Conservation (phyloP, 2,329 filamentous ascomycete genomes). For the Dryadomyces quercivorus region DNA sequence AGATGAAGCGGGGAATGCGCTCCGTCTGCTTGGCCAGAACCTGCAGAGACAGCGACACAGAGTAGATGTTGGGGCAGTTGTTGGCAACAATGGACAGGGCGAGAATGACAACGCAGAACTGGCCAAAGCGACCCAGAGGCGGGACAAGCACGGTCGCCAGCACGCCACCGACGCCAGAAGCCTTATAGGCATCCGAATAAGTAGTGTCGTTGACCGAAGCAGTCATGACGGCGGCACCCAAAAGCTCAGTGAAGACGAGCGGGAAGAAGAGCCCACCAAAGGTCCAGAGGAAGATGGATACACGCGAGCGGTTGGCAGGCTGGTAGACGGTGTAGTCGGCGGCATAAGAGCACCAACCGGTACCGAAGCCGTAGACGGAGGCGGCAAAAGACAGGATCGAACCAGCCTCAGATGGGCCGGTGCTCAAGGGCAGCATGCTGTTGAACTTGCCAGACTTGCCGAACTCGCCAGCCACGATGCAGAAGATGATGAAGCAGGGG, state of each 20-base stretch:
- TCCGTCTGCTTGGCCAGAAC: conserved; percentile 38
- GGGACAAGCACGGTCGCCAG: conserved; percentile 29
- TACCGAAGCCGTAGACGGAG: conserved; percentile 55
- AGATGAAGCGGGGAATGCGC: conserved; percentile 44
- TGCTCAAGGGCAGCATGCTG: conserved; percentile 31
- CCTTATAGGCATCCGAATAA: conserved; percentile 32
- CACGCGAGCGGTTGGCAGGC: conserved; percentile 29
- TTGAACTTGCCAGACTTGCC: conserved; percentile 35
- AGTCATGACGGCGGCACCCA: conserved; percentile 58
- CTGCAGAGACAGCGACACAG: conserved; percentile 30
- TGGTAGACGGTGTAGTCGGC: conserved; percentile 47
- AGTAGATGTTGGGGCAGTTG: conserved; percentile 26
- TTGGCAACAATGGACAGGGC: conserved; percentile 33
- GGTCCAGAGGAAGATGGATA: conserved; percentile 56
- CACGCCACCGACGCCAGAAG: conserved; percentile 33
- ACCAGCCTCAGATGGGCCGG: conserved; percentile 42
- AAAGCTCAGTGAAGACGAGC: conserved; percentile 61
- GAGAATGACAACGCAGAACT: conserved; percentile 33
- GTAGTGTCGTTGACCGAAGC: conserved; percentile 42
- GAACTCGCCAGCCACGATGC: conserved; percentile 29
- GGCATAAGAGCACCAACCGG: conserved; percentile 51
- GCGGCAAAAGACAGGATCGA: conserved; percentile 51
- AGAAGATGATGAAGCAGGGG: conserved; percentile 40
- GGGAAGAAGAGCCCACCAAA: conserved; percentile 58
- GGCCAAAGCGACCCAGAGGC: conserved; percentile 32